Percentiles rank a stretch among this genome's conserved stretches.
Evolutionary conservation across 164 flowering plant genomes (phyloP).

Genomic region (Stephania yunnanensis): DNA sequence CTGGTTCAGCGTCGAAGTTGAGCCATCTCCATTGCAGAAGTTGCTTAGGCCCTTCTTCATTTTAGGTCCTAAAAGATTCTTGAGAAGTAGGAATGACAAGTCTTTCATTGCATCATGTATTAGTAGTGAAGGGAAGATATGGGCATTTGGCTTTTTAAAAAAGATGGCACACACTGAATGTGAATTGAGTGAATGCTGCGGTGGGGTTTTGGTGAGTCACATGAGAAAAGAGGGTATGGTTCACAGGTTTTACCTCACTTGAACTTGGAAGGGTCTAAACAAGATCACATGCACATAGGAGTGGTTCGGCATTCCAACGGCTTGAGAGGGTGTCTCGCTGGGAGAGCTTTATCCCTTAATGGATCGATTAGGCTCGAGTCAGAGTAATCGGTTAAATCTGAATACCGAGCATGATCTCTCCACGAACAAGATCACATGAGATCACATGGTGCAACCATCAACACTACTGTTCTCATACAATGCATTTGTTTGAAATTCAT

Average conservation of each 20-base stretch:
- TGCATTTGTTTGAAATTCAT: no score
- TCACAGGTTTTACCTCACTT: conserved; percentile 2
- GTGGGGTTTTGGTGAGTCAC: conserved; percentile 4
- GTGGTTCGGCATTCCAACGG: no score
- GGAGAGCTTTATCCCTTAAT: no score
- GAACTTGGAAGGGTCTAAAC: no score
- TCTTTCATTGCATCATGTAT: conserved; percentile 38
- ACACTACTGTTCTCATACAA: no score
- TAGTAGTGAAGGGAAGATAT: neutral
- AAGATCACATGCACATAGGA: no score
- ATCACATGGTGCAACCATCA: no score
- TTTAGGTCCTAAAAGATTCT: conserved; percentile 56
- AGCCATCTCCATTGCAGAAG: conserved; percentile 59
- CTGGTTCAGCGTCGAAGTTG: conserved; percentile 76
- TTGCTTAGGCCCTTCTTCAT: conserved; percentile 59
- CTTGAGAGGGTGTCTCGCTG: no score
- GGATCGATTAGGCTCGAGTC: no score
- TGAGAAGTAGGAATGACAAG: conserved; percentile 59
- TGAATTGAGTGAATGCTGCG: conserved; percentile 10
- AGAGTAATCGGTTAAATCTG: no score
- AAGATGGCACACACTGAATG: neutral
- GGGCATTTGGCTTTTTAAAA: neutral
- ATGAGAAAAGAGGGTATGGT: conserved; percentile 5
- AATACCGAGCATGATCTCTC: no score
- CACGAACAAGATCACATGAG: no score